Conservation (phyloP, 225 moss, liverwort and hornwort species). For the Marchantia polymorpha region DNA sequence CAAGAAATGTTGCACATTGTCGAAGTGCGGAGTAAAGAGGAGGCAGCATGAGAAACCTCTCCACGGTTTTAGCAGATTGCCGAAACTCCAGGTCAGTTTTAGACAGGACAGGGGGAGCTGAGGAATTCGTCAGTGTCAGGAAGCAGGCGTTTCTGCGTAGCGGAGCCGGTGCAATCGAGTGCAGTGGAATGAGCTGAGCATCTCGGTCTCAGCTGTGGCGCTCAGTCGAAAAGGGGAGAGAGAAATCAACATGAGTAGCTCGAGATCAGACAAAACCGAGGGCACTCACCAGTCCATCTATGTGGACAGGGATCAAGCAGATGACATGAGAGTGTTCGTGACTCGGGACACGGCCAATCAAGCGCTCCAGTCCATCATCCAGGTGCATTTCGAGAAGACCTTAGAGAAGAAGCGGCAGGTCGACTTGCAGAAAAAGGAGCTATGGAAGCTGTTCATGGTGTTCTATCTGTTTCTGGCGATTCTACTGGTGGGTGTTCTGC, state of each 20-base stretch:
- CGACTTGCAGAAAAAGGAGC: constrained; percentile 32
- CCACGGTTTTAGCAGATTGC: neutral
- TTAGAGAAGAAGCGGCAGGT: constrained; percentile 34
- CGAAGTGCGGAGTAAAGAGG: neutral
- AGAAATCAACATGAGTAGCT: constrained; percentile 2
- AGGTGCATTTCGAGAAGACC: constrained; percentile 34
- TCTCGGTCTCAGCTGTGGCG: neutral
- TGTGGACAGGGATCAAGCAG: constrained; percentile 1
- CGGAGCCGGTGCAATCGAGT: neutral
- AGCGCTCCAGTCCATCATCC: constrained; percentile 31
- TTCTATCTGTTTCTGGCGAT: constrained; percentile 27
- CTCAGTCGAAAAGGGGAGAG: neutral
- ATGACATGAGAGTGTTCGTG: constrained; percentile 15
- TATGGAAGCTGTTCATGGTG: constrained; percentile 27
- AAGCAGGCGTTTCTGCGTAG: no score
- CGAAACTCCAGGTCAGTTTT: no score
- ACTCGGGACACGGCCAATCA: constrained; percentile 30
- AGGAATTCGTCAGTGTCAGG: neutral
- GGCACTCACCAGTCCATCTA: constrained; percentile 3
- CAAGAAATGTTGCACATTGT: neutral
- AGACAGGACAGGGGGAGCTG: neutral
- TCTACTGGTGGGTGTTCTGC: constrained; percentile 26
- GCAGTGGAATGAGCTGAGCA: neutral
- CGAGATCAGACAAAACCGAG: constrained; percentile 5
- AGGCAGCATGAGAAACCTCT: neutral